Percentiles rank a stretch among this genome's conserved stretches.
phyloP scores from a whole-genome alignment of 148 eudicot genomes.

The Rhododendron mucronatum region DNA sequence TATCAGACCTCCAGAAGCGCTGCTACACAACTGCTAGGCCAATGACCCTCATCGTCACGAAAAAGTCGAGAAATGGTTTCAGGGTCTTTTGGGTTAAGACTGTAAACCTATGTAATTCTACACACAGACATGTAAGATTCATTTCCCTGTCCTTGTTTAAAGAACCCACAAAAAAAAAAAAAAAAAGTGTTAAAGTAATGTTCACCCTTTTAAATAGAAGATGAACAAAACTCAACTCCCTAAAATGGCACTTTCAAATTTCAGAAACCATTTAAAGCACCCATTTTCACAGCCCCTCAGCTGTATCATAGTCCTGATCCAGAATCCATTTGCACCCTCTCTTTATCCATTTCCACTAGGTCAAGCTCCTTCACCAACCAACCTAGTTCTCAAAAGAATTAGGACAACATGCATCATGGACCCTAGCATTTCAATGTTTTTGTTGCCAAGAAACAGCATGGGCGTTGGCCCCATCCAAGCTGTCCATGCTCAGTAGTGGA shows the following conservation, averaged over 20 bases:
- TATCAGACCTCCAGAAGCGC: background rate
- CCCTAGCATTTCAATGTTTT: background rate
- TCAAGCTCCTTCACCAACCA: background rate
- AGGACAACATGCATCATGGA: background rate
- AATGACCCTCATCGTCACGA: background rate
- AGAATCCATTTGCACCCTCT: background rate
- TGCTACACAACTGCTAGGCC: background rate
- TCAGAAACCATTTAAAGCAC: background rate
- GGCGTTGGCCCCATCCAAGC: no score
- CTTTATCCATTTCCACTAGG: background rate
- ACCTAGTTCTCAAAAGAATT: background rate
- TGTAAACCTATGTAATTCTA: background rate
- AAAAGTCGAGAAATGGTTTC: background rate
- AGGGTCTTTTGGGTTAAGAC: background rate
- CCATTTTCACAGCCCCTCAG: background rate
- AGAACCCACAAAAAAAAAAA: background rate
- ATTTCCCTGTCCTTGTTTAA: background rate
- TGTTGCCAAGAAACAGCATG: background rate
- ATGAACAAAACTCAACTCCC: no score
- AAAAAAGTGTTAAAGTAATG: background rate
- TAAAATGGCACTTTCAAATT: background rate
- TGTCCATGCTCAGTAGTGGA: no score
- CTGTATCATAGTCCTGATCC: background rate
- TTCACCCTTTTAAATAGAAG: no score
- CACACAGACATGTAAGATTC: background rate